Conservation (phyloP, 306 rosid species). For the Vigna radiata region DNA sequence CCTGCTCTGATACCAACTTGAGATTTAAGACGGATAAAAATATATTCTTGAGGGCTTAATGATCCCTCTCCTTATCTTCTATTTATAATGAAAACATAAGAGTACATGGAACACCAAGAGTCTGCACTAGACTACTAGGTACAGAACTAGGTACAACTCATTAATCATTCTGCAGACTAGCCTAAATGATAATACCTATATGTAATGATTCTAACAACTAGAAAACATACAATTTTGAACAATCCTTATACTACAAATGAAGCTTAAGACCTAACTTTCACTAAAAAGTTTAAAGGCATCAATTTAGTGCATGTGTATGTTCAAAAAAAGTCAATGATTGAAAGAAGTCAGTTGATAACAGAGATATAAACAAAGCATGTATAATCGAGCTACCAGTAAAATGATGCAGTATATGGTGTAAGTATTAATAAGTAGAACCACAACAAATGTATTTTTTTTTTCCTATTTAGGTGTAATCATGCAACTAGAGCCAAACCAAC, state of each 20-base stretch:
- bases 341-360: slow-evolving; percentile 27
- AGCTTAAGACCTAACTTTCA: slow-evolving; percentile 28
- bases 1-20: too few relatives aligned
- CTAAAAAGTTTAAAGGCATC: slow-evolving; percentile 19
- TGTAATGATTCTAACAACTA: too few relatives aligned
- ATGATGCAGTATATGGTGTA: background rate
- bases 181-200: too few relatives aligned
- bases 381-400: slow-evolving; percentile 15
- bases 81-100: too few relatives aligned
- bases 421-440: background rate
- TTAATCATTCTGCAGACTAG: too few relatives aligned
- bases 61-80: too few relatives aligned
- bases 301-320: background rate
- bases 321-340: slow-evolving; percentile 3
- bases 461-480: background rate
- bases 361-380: slow-evolving; percentile 16
- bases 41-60: too few relatives aligned
- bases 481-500: slow-evolving; percentile 21
- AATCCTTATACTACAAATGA: slow-evolving; percentile 14
- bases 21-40: too few relatives aligned
- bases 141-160: too few relatives aligned
- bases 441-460: background rate
- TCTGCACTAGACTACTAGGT: too few relatives aligned
- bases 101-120: too few relatives aligned
- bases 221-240: background rate